Evolutionary conservation across 176 grass and related monocot species (phyloP), one percentile per base, ranked within the genome.

Genomic region (Avena insularis): DNA sequence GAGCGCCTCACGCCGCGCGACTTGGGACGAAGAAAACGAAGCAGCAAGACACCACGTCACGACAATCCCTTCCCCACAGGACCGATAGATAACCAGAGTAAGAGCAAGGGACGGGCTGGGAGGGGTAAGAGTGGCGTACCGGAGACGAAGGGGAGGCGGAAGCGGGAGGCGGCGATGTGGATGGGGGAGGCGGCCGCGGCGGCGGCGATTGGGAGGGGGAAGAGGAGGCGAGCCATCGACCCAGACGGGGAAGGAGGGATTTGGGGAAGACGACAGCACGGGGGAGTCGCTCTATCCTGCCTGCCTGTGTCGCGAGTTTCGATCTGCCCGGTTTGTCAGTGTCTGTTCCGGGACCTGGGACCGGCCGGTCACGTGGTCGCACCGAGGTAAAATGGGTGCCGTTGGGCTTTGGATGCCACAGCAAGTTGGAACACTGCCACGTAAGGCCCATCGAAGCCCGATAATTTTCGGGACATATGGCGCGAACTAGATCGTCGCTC

Each of bases 191-290:
- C 25, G 20, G 78, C 38, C 20, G 75, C 64, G 56, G 74, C 53
- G 8, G 78, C 90, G 56, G 77, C 86, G 57, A 84, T 76, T 53
- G 87, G 91, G 84, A 81, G 75, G 31, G 80, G 87, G 53, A 74
- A 62, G 80, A 90, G 80, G 84, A 84, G 79, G 75, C 84, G 83
- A 54, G 80, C 80, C 91, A 90, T 92, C 50, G 87, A 75, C 46
- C 46, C 71, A 17, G 33, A 61, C n/a, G 33, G 54, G 4, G 70
- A 19, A 17, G 48, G 61, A 51, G 56, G 85, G 66, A 91, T 87
- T 87, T 58, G 68, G 77, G 59, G 75, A 47, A 16, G 70, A 20
- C 20, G 66, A 74, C 19, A 85, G 61, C 23, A 75, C 43, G 25
- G 48, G 69, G 16, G 68, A 45, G 35, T 4, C 53, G 61, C 43